Evolutionary conservation across 768 basidiomycete species (phyloP).

Genomic region (Artomyces pyxidatus): DNA sequence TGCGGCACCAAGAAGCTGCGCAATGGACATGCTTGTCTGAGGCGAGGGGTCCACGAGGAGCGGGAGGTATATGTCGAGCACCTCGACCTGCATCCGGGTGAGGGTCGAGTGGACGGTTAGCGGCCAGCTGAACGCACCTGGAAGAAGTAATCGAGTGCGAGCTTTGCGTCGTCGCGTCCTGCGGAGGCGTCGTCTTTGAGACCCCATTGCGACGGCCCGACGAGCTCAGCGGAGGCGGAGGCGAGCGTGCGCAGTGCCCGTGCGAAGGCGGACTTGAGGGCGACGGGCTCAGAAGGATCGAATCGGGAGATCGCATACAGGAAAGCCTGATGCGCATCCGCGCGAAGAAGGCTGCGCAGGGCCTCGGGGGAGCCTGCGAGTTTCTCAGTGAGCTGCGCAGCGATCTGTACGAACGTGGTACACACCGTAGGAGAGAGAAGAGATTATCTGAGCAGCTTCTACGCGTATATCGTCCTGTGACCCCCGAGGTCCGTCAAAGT

Average conservation of each 20-base stretch:
- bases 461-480: slow-evolving; percentile 47
- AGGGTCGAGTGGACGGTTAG: neutral
- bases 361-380: slow-evolving; percentile 52
- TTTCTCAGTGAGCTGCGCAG: neutral
- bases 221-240: slow-evolving; percentile 52
- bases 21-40: slow-evolving; percentile 41
- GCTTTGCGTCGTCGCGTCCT: slow-evolving; percentile 42
- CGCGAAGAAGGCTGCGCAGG: slow-evolving; percentile 45
- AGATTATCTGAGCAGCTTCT: slow-evolving; percentile 69
- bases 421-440: slow-evolving; percentile 64
- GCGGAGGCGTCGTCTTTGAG: slow-evolving; percentile 37
- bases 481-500: slow-evolving; percentile 23
- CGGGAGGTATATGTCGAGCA: slow-evolving; percentile 61
- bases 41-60: slow-evolving; percentile 39
- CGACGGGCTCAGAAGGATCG: slow-evolving; percentile 26
- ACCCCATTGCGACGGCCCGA: slow-evolving; percentile 66
- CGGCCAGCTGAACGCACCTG: slow-evolving; percentile 32
- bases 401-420: neutral
- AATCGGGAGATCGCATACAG: slow-evolving; percentile 53
- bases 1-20: slow-evolving; percentile 48
- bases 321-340: slow-evolving; percentile 51
- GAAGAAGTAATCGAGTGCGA: slow-evolving; percentile 52
- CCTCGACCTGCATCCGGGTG: slow-evolving; percentile 35
- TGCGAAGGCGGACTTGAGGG: slow-evolving; percentile 49
- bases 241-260: slow-evolving; percentile 57